Evolutionary conservation across 257 asterid genomes (phyloP).

Genomic region (Plantago elongata): DNA sequence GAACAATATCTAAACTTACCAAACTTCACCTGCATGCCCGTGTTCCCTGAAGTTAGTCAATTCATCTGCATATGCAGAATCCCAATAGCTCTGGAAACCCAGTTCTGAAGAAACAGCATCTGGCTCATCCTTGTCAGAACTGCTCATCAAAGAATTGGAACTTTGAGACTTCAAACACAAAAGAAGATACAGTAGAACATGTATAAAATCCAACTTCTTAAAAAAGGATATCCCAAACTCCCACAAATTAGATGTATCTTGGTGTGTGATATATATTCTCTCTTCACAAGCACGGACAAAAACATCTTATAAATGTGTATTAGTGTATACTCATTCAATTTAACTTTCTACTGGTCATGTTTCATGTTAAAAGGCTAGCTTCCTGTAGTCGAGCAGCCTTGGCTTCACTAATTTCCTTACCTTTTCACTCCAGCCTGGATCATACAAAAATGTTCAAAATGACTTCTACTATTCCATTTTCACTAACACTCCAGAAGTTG

Average conservation of each 20-base stretch:
- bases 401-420: too few relatives aligned
- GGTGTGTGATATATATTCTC: not conserved
- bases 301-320: too few relatives aligned
- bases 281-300: too few relatives aligned
- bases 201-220: not conserved
- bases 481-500: too few relatives aligned
- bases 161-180: slow-evolving; percentile 12
- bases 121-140: slow-evolving; percentile 95
- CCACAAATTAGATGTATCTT: slow-evolving; percentile 4
- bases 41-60: slow-evolving; percentile 81
- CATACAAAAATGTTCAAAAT: too few relatives aligned
- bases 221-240: not conserved
- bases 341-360: too few relatives aligned
- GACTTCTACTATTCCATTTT: too few relatives aligned
- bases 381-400: too few relatives aligned
- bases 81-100: slow-evolving; percentile 98
- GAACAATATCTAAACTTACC: slow-evolving; percentile 42
- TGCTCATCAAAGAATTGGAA: slow-evolving; percentile 22
- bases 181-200: not conserved
- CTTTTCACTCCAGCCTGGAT: too few relatives aligned
- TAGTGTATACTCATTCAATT: too few relatives aligned
- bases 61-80: slow-evolving; percentile 87
- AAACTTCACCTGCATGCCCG: slow-evolving; percentile 94
- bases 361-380: too few relatives aligned
- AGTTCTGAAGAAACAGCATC: slow-evolving; percentile 77